Percentiles rank a stretch among this genome's conserved stretches.
Conservation (phyloP, 1,284 basidiomycete species). For the Ustilago vetiveriae region DNA sequence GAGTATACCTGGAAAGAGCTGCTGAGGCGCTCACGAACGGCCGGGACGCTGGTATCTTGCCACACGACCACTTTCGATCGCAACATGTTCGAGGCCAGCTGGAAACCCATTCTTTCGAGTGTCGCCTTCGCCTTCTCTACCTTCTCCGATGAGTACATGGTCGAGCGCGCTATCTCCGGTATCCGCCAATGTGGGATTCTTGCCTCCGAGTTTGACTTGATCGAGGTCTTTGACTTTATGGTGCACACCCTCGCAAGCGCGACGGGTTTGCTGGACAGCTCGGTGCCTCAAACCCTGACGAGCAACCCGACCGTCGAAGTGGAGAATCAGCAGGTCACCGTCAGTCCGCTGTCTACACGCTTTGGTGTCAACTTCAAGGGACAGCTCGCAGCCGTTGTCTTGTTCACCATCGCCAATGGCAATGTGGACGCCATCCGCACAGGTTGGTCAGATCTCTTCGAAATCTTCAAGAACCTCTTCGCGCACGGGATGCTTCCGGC, state of each 20-base stretch:
- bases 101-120: slow-evolving; percentile 86
- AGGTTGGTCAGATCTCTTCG: slow-evolving; percentile 90
- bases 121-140: slow-evolving; percentile 78
- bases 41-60: slow-evolving; percentile 82
- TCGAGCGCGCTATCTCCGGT: slow-evolving; percentile 91
- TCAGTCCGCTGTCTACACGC: slow-evolving; percentile 88
- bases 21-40: slow-evolving; percentile 80
- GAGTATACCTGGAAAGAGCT: slow-evolving; percentile 99
- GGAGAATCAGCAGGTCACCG: slow-evolving; percentile 87
- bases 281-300: slow-evolving; percentile 68
- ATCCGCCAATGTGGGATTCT: slow-evolving; percentile 95
- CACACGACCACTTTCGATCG: slow-evolving; percentile 84
- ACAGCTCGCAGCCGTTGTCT: slow-evolving; percentile 93
- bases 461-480: slow-evolving; percentile 97
- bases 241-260: slow-evolving; percentile 77
- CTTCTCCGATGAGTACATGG: slow-evolving; percentile 95
- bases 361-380: slow-evolving; percentile 96
- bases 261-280: slow-evolving; percentile 55
- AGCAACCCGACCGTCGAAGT: slow-evolving; percentile 90
- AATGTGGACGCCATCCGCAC: slow-evolving; percentile 93
- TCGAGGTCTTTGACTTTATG: slow-evolving; percentile 96
- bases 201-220: slow-evolving; percentile 85
- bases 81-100: slow-evolving; percentile 89
- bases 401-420: slow-evolving; percentile 97
- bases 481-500: slow-evolving; percentile 83